Percentiles rank a stretch among this genome's conserved stretches.
Conservation (phyloP, 2,329 filamentous ascomycete genomes). For the Microdochium paspali region DNA sequence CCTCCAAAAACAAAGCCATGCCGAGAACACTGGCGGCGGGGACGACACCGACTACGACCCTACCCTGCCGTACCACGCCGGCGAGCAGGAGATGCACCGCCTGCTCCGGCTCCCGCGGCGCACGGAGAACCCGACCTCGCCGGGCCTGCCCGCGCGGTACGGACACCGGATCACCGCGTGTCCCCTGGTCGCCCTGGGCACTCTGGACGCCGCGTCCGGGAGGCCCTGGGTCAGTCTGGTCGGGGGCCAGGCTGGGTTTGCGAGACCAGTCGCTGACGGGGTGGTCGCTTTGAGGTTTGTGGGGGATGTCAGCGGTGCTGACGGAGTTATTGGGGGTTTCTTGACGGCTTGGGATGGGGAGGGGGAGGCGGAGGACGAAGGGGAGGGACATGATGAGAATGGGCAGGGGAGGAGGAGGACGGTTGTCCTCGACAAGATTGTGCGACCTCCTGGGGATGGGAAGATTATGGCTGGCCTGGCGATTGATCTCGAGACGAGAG, state of each 20-base stretch:
- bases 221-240: conserved; percentile 70
- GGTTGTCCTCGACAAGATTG: conserved; percentile 11
- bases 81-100: conserved; percentile 56
- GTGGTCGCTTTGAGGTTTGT: conserved; percentile 54
- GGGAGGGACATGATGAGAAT: no score
- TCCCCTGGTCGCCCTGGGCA: conserved; percentile 64
- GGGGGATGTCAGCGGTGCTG: conserved; percentile 29
- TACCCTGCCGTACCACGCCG: conserved; percentile 45
- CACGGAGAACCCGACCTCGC: conserved; percentile 55
- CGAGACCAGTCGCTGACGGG: conserved; percentile 48
- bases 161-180: conserved; percentile 50
- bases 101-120: conserved; percentile 46
- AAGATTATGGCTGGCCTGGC: conserved; percentile 39
- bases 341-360: conserved; percentile 35
- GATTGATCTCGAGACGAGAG: conserved; percentile 56
- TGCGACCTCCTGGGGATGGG: conserved; percentile 27
- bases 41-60: neutral
- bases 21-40: neutral
- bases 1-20: neutral
- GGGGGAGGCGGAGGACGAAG: conserved; percentile 24
- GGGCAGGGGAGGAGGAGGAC: conserved; percentile 1
- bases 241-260: conserved; percentile 66
- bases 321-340: neutral
- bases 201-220: conserved; percentile 53
- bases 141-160: conserved; percentile 52